Evolutionary conservation across 2,329 filamentous ascomycete species (phyloP).

Genomic region (Ophiocordyceps unilateralis): DNA sequence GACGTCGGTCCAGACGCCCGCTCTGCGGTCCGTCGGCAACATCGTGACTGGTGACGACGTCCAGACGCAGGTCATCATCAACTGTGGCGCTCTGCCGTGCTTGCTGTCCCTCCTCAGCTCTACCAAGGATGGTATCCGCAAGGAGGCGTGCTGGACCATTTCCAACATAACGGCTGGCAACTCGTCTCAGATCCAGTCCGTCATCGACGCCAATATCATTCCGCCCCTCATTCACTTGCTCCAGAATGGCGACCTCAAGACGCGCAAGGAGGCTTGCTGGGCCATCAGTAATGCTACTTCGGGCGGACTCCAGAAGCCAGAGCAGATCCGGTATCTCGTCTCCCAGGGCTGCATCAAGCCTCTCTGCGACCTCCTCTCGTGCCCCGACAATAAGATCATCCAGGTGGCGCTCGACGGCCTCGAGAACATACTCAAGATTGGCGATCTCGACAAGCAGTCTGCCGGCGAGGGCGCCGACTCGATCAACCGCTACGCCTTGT

Average conservation of each 20-base stretch:
- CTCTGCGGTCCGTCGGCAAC: constrained; percentile 91
- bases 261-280: constrained; percentile 98
- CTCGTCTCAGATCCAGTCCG: constrained; percentile 90
- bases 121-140: constrained; percentile 95
- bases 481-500: constrained; percentile 93
- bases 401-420: constrained; percentile 94
- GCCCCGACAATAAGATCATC: constrained; percentile 99
- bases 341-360: constrained; percentile 92
- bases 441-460: constrained; percentile 93
- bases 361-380: constrained; percentile 82
- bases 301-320: constrained; percentile 93
- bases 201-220: constrained; percentile 94
- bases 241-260: constrained; percentile 96
- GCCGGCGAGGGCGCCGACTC: constrained; percentile 55
- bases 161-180: constrained; percentile 98
- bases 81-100: constrained; percentile 83
- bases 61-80: constrained; percentile 98
- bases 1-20: constrained; percentile 94
- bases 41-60: constrained; percentile 98
- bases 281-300: constrained; percentile 97
- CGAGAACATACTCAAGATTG: constrained; percentile 99
- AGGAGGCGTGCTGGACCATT: constrained; percentile 99
- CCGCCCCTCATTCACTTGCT: constrained; percentile 90
- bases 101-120: constrained; percentile 89
- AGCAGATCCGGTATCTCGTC: constrained; percentile 94